Evolutionary conservation across 176 grass and related monocot genomes (phyloP).

Genomic region (Poa pratensis): DNA sequence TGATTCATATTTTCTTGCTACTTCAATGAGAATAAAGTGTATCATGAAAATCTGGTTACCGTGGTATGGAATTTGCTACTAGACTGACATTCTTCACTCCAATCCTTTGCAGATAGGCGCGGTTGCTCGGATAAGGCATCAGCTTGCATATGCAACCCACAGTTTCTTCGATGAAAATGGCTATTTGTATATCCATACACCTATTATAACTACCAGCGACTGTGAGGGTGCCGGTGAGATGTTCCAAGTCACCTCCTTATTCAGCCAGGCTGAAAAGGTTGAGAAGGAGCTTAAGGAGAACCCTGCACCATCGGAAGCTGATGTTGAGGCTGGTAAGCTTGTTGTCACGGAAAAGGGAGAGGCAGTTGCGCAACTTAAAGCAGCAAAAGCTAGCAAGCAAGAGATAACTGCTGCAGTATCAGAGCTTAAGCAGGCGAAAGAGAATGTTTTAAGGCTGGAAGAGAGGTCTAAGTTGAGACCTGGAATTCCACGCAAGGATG

Average conservation of each 20-base stretch:
- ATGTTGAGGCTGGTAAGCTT: conserved; percentile 71
- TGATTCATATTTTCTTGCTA: neutral
- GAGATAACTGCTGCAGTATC: conserved; percentile 66
- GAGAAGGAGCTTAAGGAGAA: conserved; percentile 83
- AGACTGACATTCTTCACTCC: neutral
- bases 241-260: conserved; percentile 89
- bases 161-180: conserved; percentile 79
- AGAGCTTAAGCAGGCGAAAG: conserved; percentile 73
- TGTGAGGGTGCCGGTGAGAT: conserved; percentile 98
- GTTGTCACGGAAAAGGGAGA: conserved; percentile 75
- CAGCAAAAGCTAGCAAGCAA: conserved; percentile 69
- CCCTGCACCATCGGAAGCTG: conserved; percentile 75
- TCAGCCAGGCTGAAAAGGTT: conserved; percentile 79
- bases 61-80: neutral
- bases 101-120: conserved; percentile 74
- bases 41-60: neutral
- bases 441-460: conserved; percentile 65
- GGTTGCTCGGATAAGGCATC: conserved; percentile 80
- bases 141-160: conserved; percentile 80
- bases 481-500: conserved; percentile 71
- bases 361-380: conserved; percentile 68
- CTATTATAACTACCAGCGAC: conserved; percentile 90
- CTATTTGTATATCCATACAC: conserved; percentile 86
- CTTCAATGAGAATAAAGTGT: neutral
- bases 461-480: conserved; percentile 91